These are phyloP conservation scores for Phytophthora cajani DNA, from an alignment of 352 stramenopile genomes.

Conservation along the genomic window DNA sequence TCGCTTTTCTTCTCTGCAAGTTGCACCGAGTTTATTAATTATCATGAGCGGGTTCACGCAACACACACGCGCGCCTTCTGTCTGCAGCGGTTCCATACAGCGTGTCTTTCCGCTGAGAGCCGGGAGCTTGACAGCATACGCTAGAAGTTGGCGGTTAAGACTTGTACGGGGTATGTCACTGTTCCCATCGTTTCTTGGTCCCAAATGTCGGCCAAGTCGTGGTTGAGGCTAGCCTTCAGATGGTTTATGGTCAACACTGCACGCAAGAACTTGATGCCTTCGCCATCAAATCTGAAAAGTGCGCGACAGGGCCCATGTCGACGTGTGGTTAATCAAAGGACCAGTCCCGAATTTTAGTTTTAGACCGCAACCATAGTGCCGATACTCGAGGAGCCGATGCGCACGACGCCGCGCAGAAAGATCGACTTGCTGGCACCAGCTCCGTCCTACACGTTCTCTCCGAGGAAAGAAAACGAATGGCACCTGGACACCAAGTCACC, in stretches of 20 bases:
- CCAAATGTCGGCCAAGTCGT: conserved; percentile 9
- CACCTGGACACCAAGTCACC: conserved; percentile 23
- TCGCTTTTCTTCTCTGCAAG: too few relatives aligned
- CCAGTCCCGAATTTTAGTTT: conserved; percentile 16
- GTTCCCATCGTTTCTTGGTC: conserved; percentile 6
- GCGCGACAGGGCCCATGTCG: neutral
- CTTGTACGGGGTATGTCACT: neutral
- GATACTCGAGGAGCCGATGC: conserved; percentile 28
- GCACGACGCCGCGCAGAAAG: conserved; percentile 9
- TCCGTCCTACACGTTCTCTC: conserved; percentile 5
- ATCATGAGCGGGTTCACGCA: neutral
- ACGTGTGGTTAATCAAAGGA: conserved; percentile 3
- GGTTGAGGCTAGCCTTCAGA: conserved; percentile 16
- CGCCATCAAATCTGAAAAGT: conserved; percentile 4
- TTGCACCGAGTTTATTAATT: neutral
- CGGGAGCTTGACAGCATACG: neutral
- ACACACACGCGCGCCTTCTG: neutral
- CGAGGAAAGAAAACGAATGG: conserved; percentile 24
- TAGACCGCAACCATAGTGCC: conserved; percentile 23
- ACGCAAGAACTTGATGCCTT: conserved; percentile 2
- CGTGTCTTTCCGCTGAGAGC: neutral
- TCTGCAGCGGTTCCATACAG: neutral
- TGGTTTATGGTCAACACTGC: conserved; percentile 13
- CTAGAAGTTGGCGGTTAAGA: neutral
- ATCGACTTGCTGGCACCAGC: conserved; percentile 16